Percentiles rank a stretch among this genome's conserved stretches.
Conservation (phyloP, 257 asterid species). For the Voacanga thouarsii region DNA sequence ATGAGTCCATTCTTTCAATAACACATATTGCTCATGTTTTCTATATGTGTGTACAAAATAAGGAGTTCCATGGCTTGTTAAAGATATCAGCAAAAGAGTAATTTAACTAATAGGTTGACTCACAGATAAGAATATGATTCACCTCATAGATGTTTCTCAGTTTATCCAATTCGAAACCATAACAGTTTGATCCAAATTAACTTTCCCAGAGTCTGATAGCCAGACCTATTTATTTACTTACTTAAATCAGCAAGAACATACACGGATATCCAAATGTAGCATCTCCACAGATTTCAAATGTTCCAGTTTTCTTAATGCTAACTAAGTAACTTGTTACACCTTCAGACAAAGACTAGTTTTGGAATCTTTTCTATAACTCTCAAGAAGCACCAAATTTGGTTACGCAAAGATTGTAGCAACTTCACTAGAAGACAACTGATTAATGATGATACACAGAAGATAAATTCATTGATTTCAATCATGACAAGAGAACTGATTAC, state of each 20-base stretch:
- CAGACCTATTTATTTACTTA: background rate
- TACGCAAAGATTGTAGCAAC: background rate
- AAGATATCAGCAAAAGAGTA: background rate
- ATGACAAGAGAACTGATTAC: constrained; percentile 22
- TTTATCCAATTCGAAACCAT: no score
- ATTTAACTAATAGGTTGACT: background rate
- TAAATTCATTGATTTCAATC: background rate
- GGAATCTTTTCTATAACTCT: background rate
- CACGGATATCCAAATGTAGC: background rate
- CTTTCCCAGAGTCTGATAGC: background rate
- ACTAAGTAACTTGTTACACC: background rate
- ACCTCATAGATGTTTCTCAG: background rate
- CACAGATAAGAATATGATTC: background rate
- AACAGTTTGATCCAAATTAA: background rate
- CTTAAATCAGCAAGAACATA: background rate
- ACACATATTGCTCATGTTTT: background rate
- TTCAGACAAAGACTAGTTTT: background rate
- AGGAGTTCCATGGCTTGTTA: background rate
- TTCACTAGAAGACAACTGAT: background rate
- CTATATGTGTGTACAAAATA: background rate
- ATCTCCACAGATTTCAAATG: background rate
- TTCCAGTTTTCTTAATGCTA: background rate
- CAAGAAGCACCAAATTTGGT: background rate
- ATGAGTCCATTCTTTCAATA: background rate
- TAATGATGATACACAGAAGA: background rate